These are phyloP conservation scores for Grifola frondosa DNA, from an alignment of 1,284 basidiomycete species.

Conservation along the genomic window DNA sequence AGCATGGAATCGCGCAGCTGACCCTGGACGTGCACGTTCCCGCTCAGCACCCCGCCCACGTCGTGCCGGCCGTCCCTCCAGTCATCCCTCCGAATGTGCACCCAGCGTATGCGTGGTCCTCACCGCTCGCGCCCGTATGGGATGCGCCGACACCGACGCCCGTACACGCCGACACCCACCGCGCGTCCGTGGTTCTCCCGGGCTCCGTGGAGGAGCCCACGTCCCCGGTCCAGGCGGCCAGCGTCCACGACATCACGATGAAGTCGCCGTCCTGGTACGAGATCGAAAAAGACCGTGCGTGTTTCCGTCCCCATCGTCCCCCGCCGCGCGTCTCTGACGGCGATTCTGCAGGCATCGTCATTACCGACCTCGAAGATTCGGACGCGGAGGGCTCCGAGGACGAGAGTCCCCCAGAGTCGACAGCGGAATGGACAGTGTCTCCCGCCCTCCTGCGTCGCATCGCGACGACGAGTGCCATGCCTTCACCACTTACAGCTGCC, in stretches of 20 bases:
- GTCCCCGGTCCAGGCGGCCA: slow-evolving; percentile 23
- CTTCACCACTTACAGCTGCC: slow-evolving; percentile 15
- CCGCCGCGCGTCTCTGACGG: slow-evolving; percentile 1
- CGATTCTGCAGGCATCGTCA: slow-evolving; percentile 48
- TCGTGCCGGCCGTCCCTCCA: slow-evolving; percentile 6
- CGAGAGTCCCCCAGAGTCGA: slow-evolving; percentile 19
- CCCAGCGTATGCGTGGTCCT: not conserved
- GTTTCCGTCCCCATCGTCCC: slow-evolving; percentile 4
- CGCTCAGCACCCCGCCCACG: not conserved
- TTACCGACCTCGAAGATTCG: slow-evolving; percentile 61
- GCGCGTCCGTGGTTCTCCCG: slow-evolving; percentile 31
- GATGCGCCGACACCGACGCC: slow-evolving; percentile 14
- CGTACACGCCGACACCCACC: slow-evolving; percentile 5
- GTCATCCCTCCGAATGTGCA: slow-evolving; percentile 6
- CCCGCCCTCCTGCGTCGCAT: slow-evolving; percentile 45
- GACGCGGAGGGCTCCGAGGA: slow-evolving; percentile 34
- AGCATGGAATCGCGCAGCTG: slow-evolving; percentile 57
- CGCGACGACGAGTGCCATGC: slow-evolving; percentile 9
- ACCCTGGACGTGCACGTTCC: slow-evolving; percentile 33
- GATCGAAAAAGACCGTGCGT: slow-evolving; percentile 66
- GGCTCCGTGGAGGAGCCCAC: slow-evolving; percentile 48
- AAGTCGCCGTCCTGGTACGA: slow-evolving; percentile 64
- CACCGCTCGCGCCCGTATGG: slow-evolving; percentile 5
- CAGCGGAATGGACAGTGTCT: slow-evolving; percentile 38
- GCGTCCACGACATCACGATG: slow-evolving; percentile 54